These are phyloP conservation scores for Populus tremula DNA, from an alignment of 345 rosid genomes.

Conservation along the genomic window DNA sequence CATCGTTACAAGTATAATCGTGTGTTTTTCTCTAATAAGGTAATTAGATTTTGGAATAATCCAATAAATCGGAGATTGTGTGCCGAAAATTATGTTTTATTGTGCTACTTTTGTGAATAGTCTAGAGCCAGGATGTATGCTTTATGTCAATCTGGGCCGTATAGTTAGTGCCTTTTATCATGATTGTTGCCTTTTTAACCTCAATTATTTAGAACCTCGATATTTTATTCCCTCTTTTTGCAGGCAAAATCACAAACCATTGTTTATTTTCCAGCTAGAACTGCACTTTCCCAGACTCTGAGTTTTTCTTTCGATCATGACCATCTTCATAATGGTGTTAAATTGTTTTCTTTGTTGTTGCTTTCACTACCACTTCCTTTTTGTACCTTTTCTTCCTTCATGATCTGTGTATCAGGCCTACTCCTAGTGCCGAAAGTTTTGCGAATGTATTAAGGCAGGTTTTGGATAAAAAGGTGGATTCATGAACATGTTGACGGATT, in stretches of 20 bases:
- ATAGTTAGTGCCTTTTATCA: not conserved
- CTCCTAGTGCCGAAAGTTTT: not conserved
- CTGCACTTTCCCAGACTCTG: not conserved
- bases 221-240: not conserved
- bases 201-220: not conserved
- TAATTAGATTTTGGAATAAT: slow-evolving; percentile 14
- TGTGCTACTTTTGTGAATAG: not conserved
- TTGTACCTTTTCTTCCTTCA: not conserved
- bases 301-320: not conserved
- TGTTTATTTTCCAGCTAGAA: not conserved
- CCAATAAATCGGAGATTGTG: not conserved
- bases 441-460: not conserved
- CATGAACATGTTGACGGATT: slow-evolving; percentile 11
- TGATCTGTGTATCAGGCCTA: not conserved
- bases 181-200: not conserved
- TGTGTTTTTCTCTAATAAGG: slow-evolving; percentile 89
- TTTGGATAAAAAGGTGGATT: not conserved
- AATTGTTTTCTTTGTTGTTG: not conserved
- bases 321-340: not conserved
- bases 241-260: not conserved
- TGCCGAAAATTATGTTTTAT: not conserved
- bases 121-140: not conserved
- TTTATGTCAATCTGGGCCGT: not conserved
- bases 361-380: not conserved
- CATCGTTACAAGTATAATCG: slow-evolving; percentile 64